A percentile compares a stretch with the other conserved stretches of the same genome.
Evolutionary conservation across 2,329 filamentous ascomycete genomes (phyloP).

Genomic region (Neofusicoccum sp.): DNA sequence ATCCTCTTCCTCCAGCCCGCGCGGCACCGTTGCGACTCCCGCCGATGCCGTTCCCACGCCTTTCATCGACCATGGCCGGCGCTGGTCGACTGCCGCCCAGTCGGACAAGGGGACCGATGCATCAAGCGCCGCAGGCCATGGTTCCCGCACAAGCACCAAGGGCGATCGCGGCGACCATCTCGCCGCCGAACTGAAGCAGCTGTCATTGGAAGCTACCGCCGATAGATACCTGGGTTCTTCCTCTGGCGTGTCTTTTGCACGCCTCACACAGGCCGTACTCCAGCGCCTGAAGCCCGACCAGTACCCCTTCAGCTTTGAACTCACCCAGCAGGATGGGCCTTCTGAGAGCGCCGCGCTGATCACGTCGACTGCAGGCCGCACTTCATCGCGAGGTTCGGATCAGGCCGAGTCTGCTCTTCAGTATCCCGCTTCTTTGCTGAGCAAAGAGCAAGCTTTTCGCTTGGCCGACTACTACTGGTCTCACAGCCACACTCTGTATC

Average conservation of each 20-base stretch:
- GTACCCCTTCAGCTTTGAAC: conserved; percentile 22
- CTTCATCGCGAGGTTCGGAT: background rate
- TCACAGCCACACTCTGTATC: conserved; percentile 49
- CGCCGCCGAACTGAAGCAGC: conserved; percentile 24
- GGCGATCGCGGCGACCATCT: conserved; percentile 8
- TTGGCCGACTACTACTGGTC: conserved; percentile 45
- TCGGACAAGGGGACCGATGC: background rate
- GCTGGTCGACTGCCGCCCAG: background rate
- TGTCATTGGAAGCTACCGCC: conserved; percentile 44
- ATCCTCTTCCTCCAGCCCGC: background rate
- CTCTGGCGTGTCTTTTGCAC: conserved; percentile 46
- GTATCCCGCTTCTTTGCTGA: background rate
- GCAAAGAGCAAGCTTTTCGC: background rate
- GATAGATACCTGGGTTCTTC: conserved; percentile 47
- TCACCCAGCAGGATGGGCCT: background rate
- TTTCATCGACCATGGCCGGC: background rate
- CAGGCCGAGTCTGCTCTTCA: background rate
- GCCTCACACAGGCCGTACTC: conserved; percentile 6
- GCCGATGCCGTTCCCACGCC: background rate
- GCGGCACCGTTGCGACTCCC: background rate
- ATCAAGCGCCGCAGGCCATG: background rate
- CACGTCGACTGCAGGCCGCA: no score
- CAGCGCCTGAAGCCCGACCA: conserved; percentile 28
- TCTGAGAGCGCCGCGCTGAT: background rate
- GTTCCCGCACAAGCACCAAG: background rate